Percentiles rank a stretch among this genome's conserved stretches.
These are phyloP conservation scores for Lachnellula suecica DNA, from an alignment of 2,329 filamentous ascomycete genomes.

Conservation along the genomic window DNA sequence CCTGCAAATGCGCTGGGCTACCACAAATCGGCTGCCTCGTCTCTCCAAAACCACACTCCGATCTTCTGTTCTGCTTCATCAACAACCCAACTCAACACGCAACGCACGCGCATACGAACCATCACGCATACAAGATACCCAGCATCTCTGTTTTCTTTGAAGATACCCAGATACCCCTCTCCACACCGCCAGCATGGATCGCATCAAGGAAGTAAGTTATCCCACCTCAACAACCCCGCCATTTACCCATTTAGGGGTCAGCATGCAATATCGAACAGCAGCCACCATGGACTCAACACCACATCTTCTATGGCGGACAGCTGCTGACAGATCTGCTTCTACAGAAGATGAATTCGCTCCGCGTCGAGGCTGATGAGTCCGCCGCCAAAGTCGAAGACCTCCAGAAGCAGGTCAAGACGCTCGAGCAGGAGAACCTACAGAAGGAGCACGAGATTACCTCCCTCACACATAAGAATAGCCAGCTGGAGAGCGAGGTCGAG, in stretches of 20 bases:
- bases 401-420: conserved; percentile 78
- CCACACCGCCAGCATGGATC: conserved; percentile 65
- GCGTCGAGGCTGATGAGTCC: conserved; percentile 88
- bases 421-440: conserved; percentile 92
- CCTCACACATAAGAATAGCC: conserved; percentile 89
- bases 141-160: neutral
- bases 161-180: conserved; percentile 13
- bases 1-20: no score
- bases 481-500: conserved; percentile 88
- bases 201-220: conserved; percentile 80
- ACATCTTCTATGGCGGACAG: conserved; percentile 1
- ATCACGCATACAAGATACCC: conserved; percentile 1
- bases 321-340: conserved; percentile 4
- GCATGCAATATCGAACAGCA: conserved; percentile 1
- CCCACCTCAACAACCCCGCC: conserved; percentile 29
- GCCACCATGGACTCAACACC: conserved; percentile 9
- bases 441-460: conserved; percentile 99
- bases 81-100: no score
- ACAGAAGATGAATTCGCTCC: conserved; percentile 93
- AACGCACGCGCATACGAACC: conserved; percentile 1
- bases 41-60: conserved; percentile 10
- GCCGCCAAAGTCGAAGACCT: conserved; percentile 82
- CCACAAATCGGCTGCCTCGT: conserved; percentile 12
- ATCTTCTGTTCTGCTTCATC: no score
- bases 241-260: conserved; percentile 31